phyloP scores from a whole-genome alignment of 1,284 basidiomycete species.

The Kwoniella shivajii region DNA sequence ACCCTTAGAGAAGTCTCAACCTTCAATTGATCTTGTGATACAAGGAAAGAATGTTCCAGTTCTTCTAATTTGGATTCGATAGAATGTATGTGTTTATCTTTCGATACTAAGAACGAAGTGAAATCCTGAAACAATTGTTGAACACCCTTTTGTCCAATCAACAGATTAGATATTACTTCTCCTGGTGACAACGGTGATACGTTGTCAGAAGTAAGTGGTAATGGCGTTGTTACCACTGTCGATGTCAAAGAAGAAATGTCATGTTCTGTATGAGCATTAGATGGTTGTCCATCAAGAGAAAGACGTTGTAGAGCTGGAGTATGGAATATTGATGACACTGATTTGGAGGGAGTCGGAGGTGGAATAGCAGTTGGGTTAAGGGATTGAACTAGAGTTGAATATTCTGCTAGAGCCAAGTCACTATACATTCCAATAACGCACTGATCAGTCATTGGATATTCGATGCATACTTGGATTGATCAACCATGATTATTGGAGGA shows the following conservation, averaged over 20 bases:
- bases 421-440: constrained; percentile 15
- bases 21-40: constrained; percentile 61
- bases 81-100: constrained; percentile 63
- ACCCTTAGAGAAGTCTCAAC: constrained; percentile 60
- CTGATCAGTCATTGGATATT: neutral
- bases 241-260: neutral
- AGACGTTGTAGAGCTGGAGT: constrained; percentile 12
- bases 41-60: constrained; percentile 63
- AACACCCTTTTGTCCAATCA: constrained; percentile 51
- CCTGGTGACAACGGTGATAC: constrained; percentile 15
- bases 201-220: constrained; percentile 3
- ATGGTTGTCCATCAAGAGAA: constrained; percentile 4
- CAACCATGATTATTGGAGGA: neutral
- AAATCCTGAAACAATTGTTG: constrained; percentile 52
- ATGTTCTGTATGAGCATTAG: neutral
- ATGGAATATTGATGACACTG: constrained; percentile 24
- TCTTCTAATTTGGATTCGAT: constrained; percentile 78
- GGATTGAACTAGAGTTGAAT: constrained; percentile 40
- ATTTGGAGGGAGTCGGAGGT: constrained; percentile 27
- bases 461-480: no score
- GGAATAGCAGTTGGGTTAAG: constrained; percentile 46
- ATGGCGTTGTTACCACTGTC: constrained; percentile 7
- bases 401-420: constrained; percentile 50
- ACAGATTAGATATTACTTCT: constrained; percentile 49
- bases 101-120: constrained; percentile 33